phyloP scores from a whole-genome alignment of 2,329 filamentous ascomycete genomes.

The Pseudogymnoascus sp. region DNA sequence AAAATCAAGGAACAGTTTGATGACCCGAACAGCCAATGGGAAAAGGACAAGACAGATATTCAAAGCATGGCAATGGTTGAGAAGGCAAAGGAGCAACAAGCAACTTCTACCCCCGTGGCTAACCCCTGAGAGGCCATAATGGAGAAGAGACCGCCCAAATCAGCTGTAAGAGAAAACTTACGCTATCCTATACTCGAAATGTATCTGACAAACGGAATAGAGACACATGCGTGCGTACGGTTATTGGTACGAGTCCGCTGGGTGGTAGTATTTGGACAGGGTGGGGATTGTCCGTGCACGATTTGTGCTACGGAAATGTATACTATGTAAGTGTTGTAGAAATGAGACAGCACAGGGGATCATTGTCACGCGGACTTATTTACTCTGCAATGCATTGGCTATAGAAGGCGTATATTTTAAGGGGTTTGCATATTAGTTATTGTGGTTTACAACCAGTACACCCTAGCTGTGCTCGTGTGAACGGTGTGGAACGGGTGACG shows the following conservation, averaged over 20 bases:
- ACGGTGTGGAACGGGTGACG: neutral
- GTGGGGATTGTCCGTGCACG: neutral
- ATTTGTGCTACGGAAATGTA: constrained; percentile 4
- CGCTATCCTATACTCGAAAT: neutral
- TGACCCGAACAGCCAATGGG: constrained; percentile 72
- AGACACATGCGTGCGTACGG: neutral
- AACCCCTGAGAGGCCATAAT: neutral
- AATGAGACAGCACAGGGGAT: neutral
- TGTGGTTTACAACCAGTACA: neutral
- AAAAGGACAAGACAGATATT: constrained; percentile 78
- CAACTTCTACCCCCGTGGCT: constrained; percentile 12
- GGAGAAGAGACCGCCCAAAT: constrained; percentile 2
- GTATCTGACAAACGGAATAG: neutral
- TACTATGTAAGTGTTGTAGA: constrained; percentile 7
- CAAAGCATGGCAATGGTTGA: constrained; percentile 57
- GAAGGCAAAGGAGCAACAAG: constrained; percentile 34
- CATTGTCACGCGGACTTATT: neutral
- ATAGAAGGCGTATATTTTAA: constrained; percentile 5
- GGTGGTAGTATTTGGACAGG: neutral
- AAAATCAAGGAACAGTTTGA: constrained; percentile 76
- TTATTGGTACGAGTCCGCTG: neutral
- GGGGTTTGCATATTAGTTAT: constrained; percentile 2
- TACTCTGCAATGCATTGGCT: neutral
- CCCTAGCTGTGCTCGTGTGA: neutral
- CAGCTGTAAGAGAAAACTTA: constrained; percentile 10